Base-by-base conservation (phyloP, 164 flowering plant species). In the Liquidambar formosana region DNA sequence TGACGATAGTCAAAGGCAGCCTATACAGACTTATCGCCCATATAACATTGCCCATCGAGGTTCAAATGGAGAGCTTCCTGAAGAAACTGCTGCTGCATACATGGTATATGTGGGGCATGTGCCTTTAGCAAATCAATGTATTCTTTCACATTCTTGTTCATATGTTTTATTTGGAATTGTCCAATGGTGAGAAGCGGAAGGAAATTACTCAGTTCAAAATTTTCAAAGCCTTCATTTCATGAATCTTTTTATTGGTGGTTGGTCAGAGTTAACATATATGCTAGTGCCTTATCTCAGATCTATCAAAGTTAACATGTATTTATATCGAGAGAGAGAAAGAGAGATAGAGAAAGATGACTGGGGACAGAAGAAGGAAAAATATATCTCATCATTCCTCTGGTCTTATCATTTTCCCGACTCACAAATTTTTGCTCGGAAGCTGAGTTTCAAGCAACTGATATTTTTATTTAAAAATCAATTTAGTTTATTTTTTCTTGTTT, bases 51-150 rank as follows among this genome's bases (percentile, higher is more conserved):
- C 94, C 2, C 94, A 88, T 66, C 81, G 94, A 63, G 90, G 94
- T 60, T 84, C 94, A 23, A 88, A 86, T 79, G 94, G 92, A 68
- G 94, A 86, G 78, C 8, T 89, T 52, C 92, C 92, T 46, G 92
- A 89, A 79, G 95, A 86, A 85, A 86, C 92, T 66, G 76, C 81
- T 58, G 74, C 88, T 64, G 90, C 92, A 56, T 89, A 89, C 73
- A 56, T 81, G 87, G 95, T 88, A 77, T 43, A 13, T 49, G 4
- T 57, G 49, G 19, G 1, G 48, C 28, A 27, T 63, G 58, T 4
- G 9, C 3, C 5, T 48, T 51, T 64, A 41, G 27, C 12, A 46
- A 45, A 33, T 47, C 3, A 25, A 26, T 67, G 18, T 1, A 38
- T 33, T 59, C 44, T 18, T 58, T 27, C 19, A 0, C 61, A 26